Base-by-base conservation (phyloP, 2,329 filamentous ascomycete species). In the Leptoxyphium fumago region DNA sequence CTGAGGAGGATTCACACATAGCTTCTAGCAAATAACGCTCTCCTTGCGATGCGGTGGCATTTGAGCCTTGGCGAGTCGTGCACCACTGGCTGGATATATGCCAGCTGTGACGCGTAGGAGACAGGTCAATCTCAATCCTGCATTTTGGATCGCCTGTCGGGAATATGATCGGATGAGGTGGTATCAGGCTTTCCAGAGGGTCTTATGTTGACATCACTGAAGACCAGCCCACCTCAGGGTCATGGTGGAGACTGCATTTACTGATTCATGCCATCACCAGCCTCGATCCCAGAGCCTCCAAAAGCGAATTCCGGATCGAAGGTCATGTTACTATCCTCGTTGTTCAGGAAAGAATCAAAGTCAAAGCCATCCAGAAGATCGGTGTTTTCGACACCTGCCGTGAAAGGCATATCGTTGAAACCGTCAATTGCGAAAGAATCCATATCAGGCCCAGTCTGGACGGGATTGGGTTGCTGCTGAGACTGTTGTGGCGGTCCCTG, bases 351-450 rank as follows among this genome's bases (percentile, higher is more conserved):
- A 13, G 72, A 75, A 55, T 80, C 77, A 57, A 81, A 81, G 59
- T 81, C 76, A 57, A 81, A 80, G 72, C 72, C 63, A 66, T 78
- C 54, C 67, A 77, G 67, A 71, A 84, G 72, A 77, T 86, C 68
- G 73, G 72, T 45, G 66, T 73, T 60, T 66, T 68, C 69, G 70
- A 68, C 59, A 53, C 52, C 48, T 40, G 56, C 58, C 48, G 69
- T 64, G 44, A 63, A 61, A 44, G 68, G 55, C 34, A 57, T 58
- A 43, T 61, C 56, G 39, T 52, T 51, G 42, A 67, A 55, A 39
- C 58, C 62, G 44, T 63, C 59, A 44, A 52, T 55, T 43, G 46
- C 45, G 44, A 61, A 50, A 38, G 43, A 55, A 43, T 61, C 59
- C 58, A 67, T 63, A 26, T 63, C 55, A n/a, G 51, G 47, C 4